Conservation (phyloP, 805 yeast species). For the Sungouiozyma ichnusensis region DNA sequence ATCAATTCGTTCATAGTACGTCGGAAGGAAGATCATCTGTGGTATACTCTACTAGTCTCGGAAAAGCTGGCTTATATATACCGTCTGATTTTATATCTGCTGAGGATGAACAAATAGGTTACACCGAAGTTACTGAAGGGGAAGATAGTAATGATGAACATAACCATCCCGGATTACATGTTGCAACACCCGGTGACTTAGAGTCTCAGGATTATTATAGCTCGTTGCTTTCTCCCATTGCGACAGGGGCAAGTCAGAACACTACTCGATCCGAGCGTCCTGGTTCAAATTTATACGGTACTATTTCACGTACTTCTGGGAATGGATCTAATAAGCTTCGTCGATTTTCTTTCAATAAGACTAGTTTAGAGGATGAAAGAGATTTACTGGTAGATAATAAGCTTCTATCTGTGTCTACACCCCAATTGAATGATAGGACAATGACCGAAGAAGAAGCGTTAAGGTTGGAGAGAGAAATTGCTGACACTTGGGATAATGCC, state of each 20-base stretch:
- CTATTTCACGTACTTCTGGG: not conserved
- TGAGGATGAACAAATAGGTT: slow-evolving; percentile 8
- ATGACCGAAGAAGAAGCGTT: not conserved
- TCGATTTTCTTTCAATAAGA: slow-evolving; percentile 10
- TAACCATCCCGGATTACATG: slow-evolving; percentile 1
- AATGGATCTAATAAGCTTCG: not conserved
- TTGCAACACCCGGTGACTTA: slow-evolving; percentile 1
- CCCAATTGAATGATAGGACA: not conserved
- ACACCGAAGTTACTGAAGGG: slow-evolving; percentile 1
- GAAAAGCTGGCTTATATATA: slow-evolving; percentile 25
- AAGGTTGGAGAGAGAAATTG: slow-evolving; percentile 13
- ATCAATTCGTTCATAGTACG: slow-evolving; percentile 22
- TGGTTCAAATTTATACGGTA: not conserved
- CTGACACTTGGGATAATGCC: slow-evolving; percentile 24
- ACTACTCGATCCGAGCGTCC: not conserved
- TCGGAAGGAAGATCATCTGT: slow-evolving; percentile 24
- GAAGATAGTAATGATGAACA: not conserved
- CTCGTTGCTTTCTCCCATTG: not conserved
- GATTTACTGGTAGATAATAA: slow-evolving; percentile 27
- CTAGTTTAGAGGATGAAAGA: slow-evolving; percentile 24
- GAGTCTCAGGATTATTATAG: slow-evolving; percentile 2
- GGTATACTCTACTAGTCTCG: slow-evolving; percentile 25
- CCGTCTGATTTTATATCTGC: slow-evolving; percentile 23
- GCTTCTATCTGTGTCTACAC: slow-evolving; percentile 6
- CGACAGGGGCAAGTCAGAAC: not conserved